Evolutionary conservation across 805 yeast genomes (phyloP).

Genomic region (Cephaloascus albidus): DNA sequence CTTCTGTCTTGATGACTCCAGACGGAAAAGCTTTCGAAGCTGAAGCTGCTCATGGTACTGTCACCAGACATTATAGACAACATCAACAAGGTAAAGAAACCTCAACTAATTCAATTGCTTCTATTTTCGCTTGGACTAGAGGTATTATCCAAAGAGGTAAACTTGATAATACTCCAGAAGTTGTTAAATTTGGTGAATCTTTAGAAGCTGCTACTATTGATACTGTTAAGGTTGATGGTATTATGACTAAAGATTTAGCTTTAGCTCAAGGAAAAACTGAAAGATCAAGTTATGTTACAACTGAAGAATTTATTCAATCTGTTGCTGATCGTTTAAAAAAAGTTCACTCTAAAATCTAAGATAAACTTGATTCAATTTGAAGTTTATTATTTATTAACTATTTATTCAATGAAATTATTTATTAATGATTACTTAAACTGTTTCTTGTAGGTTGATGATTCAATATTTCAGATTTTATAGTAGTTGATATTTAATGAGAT

Average conservation of each 20-base stretch:
- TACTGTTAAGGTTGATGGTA: constrained; percentile 74
- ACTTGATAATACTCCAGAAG: constrained; percentile 80
- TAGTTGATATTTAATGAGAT: too few species aligned
- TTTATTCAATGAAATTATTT: too few species aligned
- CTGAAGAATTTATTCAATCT: constrained; percentile 82
- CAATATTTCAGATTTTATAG: too few species aligned
- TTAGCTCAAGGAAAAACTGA: constrained; percentile 81
- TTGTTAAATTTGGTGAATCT: constrained; percentile 65
- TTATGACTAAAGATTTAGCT: constrained; percentile 96
- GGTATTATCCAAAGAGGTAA: constrained; percentile 91
- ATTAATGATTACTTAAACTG: too few species aligned
- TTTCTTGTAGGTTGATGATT: too few species aligned
- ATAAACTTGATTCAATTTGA: too few species aligned
- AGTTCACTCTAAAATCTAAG: not conserved
- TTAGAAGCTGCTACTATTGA: constrained; percentile 81
- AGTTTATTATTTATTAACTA: too few species aligned
- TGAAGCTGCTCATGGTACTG: constrained; percentile 99
- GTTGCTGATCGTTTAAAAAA: constrained; percentile 55
- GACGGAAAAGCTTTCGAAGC: constrained; percentile 93
- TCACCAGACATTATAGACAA: constrained; percentile 93
- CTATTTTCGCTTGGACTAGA: constrained; percentile 94
- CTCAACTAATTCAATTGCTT: constrained; percentile 94
- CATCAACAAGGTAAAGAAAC: constrained; percentile 97
- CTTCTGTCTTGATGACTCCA: constrained; percentile 93
- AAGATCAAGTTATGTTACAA: constrained; percentile 75